Evolutionary conservation across 139 green algal genomes (phyloP).

Genomic region (Coelastrella sp.): DNA sequence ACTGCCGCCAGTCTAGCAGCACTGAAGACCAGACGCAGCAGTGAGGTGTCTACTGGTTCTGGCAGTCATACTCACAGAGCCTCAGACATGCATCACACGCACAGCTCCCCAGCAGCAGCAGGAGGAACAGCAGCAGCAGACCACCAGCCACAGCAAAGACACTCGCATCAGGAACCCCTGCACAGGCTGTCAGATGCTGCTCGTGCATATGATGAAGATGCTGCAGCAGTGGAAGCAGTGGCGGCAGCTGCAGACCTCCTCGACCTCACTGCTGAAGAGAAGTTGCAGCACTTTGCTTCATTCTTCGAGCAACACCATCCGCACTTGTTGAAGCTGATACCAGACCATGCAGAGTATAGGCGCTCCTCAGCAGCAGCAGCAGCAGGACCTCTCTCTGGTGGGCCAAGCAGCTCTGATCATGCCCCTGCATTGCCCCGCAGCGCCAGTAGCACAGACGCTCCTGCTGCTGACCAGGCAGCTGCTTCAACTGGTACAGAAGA

Average conservation of each 20-base stretch:
- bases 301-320: conserved; percentile 41
- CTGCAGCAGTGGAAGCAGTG: conserved; percentile 2
- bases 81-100: background rate
- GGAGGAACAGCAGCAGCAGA: background rate
- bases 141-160: conserved; percentile 32
- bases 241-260: conserved; percentile 25
- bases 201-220: background rate
- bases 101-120: background rate
- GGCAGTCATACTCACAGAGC: background rate
- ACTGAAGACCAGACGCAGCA: conserved; percentile 28
- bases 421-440: background rate
- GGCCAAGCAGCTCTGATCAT: background rate
- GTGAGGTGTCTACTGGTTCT: conserved; percentile 1
- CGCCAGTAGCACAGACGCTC: background rate
- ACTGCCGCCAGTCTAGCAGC: background rate
- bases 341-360: background rate
- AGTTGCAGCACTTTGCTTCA: conserved; percentile 19
- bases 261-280: background rate
- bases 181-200: background rate
- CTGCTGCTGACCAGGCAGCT: background rate
- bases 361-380: background rate
- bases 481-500: background rate
- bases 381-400: background rate
- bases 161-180: conserved; percentile 23
- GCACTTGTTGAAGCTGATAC: conserved; percentile 38